Evolutionary conservation across 305 asterid species (phyloP), one percentile per base, ranked within the genome.

Genomic region (Fraxinus paxiana): DNA sequence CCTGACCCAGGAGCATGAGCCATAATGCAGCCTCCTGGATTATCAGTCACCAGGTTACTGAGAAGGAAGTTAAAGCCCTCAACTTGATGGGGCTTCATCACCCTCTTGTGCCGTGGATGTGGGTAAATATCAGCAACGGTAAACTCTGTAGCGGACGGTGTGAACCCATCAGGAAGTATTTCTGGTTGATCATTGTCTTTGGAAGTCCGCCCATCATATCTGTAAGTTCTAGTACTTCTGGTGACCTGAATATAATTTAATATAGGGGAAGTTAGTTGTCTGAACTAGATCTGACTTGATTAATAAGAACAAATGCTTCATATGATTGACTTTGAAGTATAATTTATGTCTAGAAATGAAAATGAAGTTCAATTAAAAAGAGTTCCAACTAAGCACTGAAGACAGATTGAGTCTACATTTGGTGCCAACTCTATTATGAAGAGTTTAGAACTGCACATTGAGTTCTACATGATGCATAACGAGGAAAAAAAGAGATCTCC

Each of bases 1-100:
- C 99, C 99, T 30, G 99, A 93, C 80, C 99, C 99, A 46, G 98
- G 98, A 76, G 98, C 99, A 77, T 96, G 99, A 6, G 98, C 99
- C 93, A 96, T 79, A 73, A 96, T 96, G 82, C 99, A 96, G 41
- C 99, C 98, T 74, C 99, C 99, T 13, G 98, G 98, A 82, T 90
- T 93, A 80, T 94, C 98, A 4, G 89, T 72, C 84, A 94, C 95
- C 73, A 96, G 88, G 88, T 94, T 94, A 88, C 96, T 92, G 6
- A 93, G 87, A 73, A 96, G 94, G 87, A 96, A 96, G 81, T 93
- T 96, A 85, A 96, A 96, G 51, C 99, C 99, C 87, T 96, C 99
- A 73, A 88, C 75, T 89, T 96, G 99, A 86, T 96, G 99, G 70
- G 99, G 97, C 83, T 94, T 96, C 99, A 96, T 96, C 85, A 91